Evolutionary conservation across 2,329 filamentous ascomycete species (phyloP), one percentile per base, ranked within the genome.

Genomic region (Chrysosporium queenslandicum): DNA sequence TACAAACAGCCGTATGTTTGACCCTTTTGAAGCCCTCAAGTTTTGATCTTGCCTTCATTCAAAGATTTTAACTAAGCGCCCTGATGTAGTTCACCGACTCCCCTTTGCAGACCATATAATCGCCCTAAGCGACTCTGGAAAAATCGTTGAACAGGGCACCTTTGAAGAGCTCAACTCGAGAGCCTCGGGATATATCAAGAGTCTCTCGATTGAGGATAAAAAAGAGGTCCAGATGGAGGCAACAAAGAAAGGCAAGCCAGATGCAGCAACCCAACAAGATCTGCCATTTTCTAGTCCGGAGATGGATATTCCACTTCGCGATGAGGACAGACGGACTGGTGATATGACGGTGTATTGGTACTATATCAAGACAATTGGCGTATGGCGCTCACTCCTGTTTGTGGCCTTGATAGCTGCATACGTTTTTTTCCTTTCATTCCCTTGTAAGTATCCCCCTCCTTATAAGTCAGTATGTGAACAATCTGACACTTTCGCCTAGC

Each of bases 1-100:
- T 2, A 73, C 73, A 0, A 71, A 74, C 47, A 64, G 66, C 18
- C 63, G 34, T 37, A 37, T 18, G 14, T 37, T 37, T 37, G n/a
- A 37, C 8, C 2, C 14, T 16, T 37, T 37, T 3, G 5, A 34
- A 7, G 4, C 8, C 14, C 9, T n/a, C 14, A 37, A 4, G 14
- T 37, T n/a, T n/a, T n/a, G n/a, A n/a, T n/a, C n/a, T n/a, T n/a
- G n/a, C n/a, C n/a, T n/a, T n/a, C n/a, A n/a, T n/a, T n/a, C n/a
- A n/a, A n/a, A n/a, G n/a, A n/a, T n/a, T n/a, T n/a, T n/a, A n/a
- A n/a, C n/a, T n/a, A n/a, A n/a, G n/a, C n/a, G n/a, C n/a, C n/a
- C n/a, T 37, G 9, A 18, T 18, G 4, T 37, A 37, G 34, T 37
- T 5, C 9, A 37, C n/a, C 34, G 9, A 16, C 40, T 52, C 12